phyloP scores from a whole-genome alignment of 2,329 filamentous ascomycete species.

The Botrytis aclada region DNA sequence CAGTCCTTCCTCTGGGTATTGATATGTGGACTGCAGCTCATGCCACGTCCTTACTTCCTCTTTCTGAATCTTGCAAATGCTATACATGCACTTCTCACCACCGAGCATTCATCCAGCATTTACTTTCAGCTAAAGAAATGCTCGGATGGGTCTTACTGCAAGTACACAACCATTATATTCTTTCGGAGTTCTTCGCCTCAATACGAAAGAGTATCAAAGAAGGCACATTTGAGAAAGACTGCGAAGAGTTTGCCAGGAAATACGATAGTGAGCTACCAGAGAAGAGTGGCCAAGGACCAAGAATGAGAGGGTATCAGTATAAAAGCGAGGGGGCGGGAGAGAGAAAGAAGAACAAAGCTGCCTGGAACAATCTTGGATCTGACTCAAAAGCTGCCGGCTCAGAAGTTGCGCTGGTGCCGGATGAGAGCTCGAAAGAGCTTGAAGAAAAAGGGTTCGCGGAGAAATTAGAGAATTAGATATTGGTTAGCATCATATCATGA shows the following conservation, averaged over 20 bases:
- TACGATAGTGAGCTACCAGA: constrained; percentile 73
- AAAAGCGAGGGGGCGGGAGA: constrained; percentile 62
- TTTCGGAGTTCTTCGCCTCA: constrained; percentile 69
- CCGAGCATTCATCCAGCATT: constrained; percentile 80
- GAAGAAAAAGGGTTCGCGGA: constrained; percentile 56
- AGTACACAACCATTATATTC: constrained; percentile 78
- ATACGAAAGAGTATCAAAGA: constrained; percentile 62
- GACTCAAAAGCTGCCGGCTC: constrained; percentile 23
- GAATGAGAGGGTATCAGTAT: constrained; percentile 78
- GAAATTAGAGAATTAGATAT: constrained; percentile 29
- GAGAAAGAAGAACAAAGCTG: constrained; percentile 64
- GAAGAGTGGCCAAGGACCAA: constrained; percentile 73
- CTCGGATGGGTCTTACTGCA: constrained; percentile 91
- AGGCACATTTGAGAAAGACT: constrained; percentile 56
- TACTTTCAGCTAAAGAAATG: constrained; percentile 92
- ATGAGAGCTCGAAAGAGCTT: constrained; percentile 50
- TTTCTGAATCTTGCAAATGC: constrained; percentile 67
- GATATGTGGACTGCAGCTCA: constrained; percentile 72
- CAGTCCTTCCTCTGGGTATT: constrained; percentile 58
- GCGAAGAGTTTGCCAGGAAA: constrained; percentile 42
- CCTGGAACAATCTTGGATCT: constrained; percentile 54
- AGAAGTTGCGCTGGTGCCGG: constrained; percentile 43
- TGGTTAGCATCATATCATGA: not conserved
- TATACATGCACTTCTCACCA: constrained; percentile 83
- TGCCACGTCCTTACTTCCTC: constrained; percentile 58